Base-by-base conservation (phyloP, 106 monocot species). In the Dendrobium huoshanense region DNA sequence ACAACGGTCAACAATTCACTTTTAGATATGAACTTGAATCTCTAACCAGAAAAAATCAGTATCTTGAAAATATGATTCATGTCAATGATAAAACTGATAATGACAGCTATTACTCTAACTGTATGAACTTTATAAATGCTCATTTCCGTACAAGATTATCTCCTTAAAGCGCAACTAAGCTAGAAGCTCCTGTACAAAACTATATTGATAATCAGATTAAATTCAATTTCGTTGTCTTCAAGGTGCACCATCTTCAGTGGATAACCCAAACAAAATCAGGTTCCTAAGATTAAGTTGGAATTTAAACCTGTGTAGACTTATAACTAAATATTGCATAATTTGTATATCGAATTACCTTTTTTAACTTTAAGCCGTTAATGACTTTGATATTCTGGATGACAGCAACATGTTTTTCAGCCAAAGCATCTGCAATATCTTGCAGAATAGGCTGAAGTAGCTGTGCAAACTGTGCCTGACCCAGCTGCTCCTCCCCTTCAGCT, bases 391-490 rank as follows among this genome's bases (percentile, higher is more conserved):
- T 80, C 72, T 80, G 86, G 64, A 68, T 61, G 20, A 87, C 79
- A n/a, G 55, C 65, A 4, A 89, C 80, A 87, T 80, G 80, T 27
- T 75, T 85, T 87, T 70, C n/a, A 45, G 80, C 77, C 75, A 90
- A 87, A 80, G 80, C 80, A 87, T 90, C 85, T 27, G 85, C 85
- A 85, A 90, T 85, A 49, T 90, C 90, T 82, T 90, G 90, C 29
- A 90, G 82, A 74, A 90, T 81, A 45, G 67, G 55, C 80, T 90
- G 90, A 78, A 90, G 90, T 75, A 90, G 85, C 61, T 90, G 41
- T 41, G 87, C 87, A 87, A 90, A 90, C 70, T 90, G 90, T 72
- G 90, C 81, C 83, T 87, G 87, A 55, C 90, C 90, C 74, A 90
- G 73, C 67, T 83, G 81, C 75, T 90, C 85, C 19, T 79, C 81